Conservation (phyloP, 1,284 basidiomycete species). For the Phlebopus sp. region DNA sequence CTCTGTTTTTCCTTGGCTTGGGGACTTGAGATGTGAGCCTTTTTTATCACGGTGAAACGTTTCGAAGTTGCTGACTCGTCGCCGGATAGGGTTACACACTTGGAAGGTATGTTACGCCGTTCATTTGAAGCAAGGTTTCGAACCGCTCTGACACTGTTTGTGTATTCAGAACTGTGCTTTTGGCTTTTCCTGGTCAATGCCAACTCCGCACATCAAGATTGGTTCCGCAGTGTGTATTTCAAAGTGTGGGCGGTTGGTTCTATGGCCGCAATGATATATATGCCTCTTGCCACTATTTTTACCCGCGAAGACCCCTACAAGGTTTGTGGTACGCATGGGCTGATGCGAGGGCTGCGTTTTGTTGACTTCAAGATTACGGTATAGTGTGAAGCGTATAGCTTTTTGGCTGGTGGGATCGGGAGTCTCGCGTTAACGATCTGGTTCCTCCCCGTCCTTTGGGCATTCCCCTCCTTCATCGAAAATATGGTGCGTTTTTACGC, state of each 20-base stretch:
- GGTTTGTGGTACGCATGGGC: slow-evolving; percentile 36
- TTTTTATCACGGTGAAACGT: not conserved
- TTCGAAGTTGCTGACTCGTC: not conserved
- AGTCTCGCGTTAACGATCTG: slow-evolving; percentile 63
- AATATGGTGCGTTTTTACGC: slow-evolving; percentile 46
- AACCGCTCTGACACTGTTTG: slow-evolving; percentile 10
- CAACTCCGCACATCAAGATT: slow-evolving; percentile 57
- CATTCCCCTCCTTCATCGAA: slow-evolving; percentile 62
- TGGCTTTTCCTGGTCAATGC: slow-evolving; percentile 77
- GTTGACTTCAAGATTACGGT: slow-evolving; percentile 9
- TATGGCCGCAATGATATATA: slow-evolving; percentile 53
- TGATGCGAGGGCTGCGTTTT: not conserved
- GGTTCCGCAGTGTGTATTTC: slow-evolving; percentile 75
- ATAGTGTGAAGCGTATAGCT: slow-evolving; percentile 71
- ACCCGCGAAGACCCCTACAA: slow-evolving; percentile 55
- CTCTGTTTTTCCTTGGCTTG: slow-evolving; percentile 62
- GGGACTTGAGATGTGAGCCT: slow-evolving; percentile 67
- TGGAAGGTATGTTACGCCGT: slow-evolving; percentile 57
- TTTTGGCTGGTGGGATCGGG: slow-evolving; percentile 66
- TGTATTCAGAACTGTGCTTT: slow-evolving; percentile 64
- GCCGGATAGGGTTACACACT: slow-evolving; percentile 61
- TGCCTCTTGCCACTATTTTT: slow-evolving; percentile 66
- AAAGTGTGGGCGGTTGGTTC: slow-evolving; percentile 68
- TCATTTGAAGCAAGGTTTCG: not conserved
- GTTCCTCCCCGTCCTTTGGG: slow-evolving; percentile 68